Conservation (phyloP, 176 grass and related monocot genomes). For the Echinochloa phyllopogon region DNA sequence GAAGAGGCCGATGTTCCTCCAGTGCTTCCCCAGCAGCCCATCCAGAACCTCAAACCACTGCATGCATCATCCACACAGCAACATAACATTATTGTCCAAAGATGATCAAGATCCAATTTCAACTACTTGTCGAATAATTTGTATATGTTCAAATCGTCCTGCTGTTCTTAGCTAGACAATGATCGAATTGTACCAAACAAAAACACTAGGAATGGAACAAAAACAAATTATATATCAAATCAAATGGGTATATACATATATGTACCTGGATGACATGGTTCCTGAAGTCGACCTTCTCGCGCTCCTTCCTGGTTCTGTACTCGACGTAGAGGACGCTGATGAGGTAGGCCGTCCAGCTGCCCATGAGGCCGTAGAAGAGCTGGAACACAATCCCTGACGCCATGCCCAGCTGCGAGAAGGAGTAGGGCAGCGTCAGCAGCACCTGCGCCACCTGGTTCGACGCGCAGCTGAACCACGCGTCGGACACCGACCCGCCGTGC, state of each 20-base stretch:
- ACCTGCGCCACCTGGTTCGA: conserved; percentile 99
- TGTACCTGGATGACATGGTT: conserved; percentile 98
- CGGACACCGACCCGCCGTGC: conserved; percentile 89
- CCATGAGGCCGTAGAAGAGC: conserved; percentile 93
- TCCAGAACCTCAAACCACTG: conserved; percentile 99
- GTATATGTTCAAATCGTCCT: too few species aligned
- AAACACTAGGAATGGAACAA: too few species aligned
- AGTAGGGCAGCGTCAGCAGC: conserved; percentile 97
- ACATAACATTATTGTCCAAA: not conserved
- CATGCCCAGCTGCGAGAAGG: conserved; percentile 97
- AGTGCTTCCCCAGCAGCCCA: conserved; percentile 80
- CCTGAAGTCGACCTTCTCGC: conserved; percentile 91
- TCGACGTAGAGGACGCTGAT: conserved; percentile 95
- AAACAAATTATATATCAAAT: not conserved
- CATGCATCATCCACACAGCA: not conserved
- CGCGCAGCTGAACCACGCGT: conserved; percentile 98
- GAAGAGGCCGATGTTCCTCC: conserved; percentile 87
- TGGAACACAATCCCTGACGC: conserved; percentile 70
- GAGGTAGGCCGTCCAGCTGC: conserved; percentile 93
- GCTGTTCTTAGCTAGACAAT: too few species aligned
- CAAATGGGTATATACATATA: too few species aligned
- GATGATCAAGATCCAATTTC: not conserved
- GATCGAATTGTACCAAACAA: too few species aligned
- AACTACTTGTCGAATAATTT: not conserved
- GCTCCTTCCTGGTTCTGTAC: conserved; percentile 84